Percentiles rank a stretch among this genome's conserved stretches.
Evolutionary conservation across 1,284 basidiomycete genomes (phyloP).

Genomic region (Ceratobasidium sp.): DNA sequence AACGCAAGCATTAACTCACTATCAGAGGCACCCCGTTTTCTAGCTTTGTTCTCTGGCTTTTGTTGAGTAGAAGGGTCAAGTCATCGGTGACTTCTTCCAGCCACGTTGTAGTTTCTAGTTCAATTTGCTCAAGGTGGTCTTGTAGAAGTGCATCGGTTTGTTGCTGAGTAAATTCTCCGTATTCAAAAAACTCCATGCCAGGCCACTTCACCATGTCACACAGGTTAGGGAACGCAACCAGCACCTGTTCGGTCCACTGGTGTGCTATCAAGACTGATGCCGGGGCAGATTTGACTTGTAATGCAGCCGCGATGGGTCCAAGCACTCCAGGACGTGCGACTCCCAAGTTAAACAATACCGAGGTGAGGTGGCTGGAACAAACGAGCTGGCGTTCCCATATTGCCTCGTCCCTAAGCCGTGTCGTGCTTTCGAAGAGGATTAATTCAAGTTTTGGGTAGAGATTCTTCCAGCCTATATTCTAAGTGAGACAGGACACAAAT

Average conservation of each 20-base stretch:
- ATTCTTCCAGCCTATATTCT: neutral
- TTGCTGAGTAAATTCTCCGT: neutral
- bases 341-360: neutral
- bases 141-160: neutral
- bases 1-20: too few relatives aligned
- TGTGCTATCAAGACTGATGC: neutral
- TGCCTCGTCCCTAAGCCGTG: too few relatives aligned
- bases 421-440: neutral
- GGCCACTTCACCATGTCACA: conserved; percentile 1
- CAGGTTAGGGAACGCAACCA: neutral
- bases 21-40: neutral
- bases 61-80: neutral
- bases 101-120: neutral
- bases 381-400: neutral
- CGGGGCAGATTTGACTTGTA: neutral
- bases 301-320: conserved; percentile 4
- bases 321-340: neutral
- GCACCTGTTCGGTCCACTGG: neutral
- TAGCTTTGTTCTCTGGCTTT: neutral
- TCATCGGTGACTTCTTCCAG: neutral
- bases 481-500: neutral
- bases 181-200: neutral
- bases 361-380: neutral
- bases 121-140: neutral
- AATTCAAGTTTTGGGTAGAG: neutral